Evolutionary conservation across 2,329 filamentous ascomycete genomes (phyloP).

Genomic region (Cercospora sp.): DNA sequence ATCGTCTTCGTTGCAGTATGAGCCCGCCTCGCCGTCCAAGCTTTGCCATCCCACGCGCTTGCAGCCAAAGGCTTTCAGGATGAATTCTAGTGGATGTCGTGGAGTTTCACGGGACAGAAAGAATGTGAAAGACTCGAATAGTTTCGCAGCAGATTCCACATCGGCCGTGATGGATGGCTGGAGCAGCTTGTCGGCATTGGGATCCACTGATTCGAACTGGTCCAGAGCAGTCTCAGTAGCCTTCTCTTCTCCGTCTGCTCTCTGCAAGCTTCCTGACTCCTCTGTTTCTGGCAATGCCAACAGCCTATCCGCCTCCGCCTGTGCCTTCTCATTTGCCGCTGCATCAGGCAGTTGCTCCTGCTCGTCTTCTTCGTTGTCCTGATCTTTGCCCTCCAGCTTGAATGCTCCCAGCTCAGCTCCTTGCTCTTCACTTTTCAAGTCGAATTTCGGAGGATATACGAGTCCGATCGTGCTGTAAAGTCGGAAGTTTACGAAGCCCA

Average conservation of each 20-base stretch:
- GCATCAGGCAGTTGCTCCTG: slow-evolving; percentile 33
- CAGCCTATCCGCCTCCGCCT: slow-evolving; percentile 52
- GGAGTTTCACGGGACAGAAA: slow-evolving; percentile 94
- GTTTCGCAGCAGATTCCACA: slow-evolving; percentile 63
- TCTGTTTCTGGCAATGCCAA: slow-evolving; percentile 41
- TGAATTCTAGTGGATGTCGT: slow-evolving; percentile 84
- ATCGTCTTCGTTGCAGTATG: slow-evolving; percentile 87
- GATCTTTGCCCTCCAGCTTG: slow-evolving; percentile 75
- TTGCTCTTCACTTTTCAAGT: slow-evolving; percentile 79
- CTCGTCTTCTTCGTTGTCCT: slow-evolving; percentile 39
- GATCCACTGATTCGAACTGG: slow-evolving; percentile 82
- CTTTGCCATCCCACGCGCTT: slow-evolving; percentile 94
- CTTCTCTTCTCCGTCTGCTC: slow-evolving; percentile 19
- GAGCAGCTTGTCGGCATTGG: slow-evolving; percentile 79
- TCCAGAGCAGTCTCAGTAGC: slow-evolving; percentile 62
- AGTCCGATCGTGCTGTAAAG: slow-evolving; percentile 89
- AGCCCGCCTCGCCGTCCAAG: slow-evolving; percentile 78
- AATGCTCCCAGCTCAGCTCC: slow-evolving; percentile 90
- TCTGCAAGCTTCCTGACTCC: slow-evolving; percentile 41
- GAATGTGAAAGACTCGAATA: slow-evolving; percentile 88
- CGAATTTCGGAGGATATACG: slow-evolving; percentile 95
- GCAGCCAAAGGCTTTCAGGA: slow-evolving; percentile 91
- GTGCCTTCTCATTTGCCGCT: slow-evolving; percentile 44
- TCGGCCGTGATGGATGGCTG: slow-evolving; percentile 69
- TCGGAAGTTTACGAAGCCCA: slow-evolving; percentile 94